Evolutionary conservation across 2,329 filamentous ascomycete genomes (phyloP).

Genomic region (Drechslera avenae): DNA sequence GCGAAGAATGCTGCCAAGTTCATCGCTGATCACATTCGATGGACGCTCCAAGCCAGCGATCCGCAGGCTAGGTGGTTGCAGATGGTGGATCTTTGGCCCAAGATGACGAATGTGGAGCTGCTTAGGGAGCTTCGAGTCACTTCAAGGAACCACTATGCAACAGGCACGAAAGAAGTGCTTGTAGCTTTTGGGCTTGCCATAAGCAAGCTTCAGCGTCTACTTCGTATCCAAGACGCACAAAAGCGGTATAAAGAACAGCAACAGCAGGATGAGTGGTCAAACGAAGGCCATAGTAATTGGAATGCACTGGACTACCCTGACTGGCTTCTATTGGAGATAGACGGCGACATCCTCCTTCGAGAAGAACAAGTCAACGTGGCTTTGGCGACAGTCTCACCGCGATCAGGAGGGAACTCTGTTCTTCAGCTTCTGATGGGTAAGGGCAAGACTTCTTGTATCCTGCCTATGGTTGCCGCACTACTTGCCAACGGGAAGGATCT

Average conservation of each 20-base stretch:
- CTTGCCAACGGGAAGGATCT: conserved; percentile 51
- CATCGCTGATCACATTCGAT: conserved; percentile 13
- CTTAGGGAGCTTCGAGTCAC: conserved; percentile 56
- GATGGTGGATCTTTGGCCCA: conserved; percentile 54
- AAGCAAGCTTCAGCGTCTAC: conserved; percentile 53
- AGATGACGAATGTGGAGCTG: conserved; percentile 50
- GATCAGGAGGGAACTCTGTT: conserved; percentile 61
- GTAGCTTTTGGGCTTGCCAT: conserved; percentile 53
- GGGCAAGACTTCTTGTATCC: conserved; percentile 69
- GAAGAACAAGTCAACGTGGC: conserved; percentile 67
- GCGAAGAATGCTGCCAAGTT: conserved; percentile 23
- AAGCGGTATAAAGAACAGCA: conserved; percentile 26
- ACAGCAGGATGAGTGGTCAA: conserved; percentile 52
- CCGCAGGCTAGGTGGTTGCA: conserved; percentile 51
- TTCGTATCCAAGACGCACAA: conserved; percentile 50
- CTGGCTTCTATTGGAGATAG: conserved; percentile 71
- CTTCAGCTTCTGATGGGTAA: conserved; percentile 72
- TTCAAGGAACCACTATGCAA: conserved; percentile 36
- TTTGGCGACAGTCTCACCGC: conserved; percentile 61
- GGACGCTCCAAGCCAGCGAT: conserved; percentile 23
- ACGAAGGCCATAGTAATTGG: conserved; percentile 63
- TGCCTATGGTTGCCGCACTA: conserved; percentile 60
- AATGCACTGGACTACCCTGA: conserved; percentile 59
- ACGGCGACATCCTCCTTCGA: conserved; percentile 66
- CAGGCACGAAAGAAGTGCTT: conserved; percentile 49